phyloP scores from a whole-genome alignment of 768 basidiomycete species.

The Vararia minispora region DNA sequence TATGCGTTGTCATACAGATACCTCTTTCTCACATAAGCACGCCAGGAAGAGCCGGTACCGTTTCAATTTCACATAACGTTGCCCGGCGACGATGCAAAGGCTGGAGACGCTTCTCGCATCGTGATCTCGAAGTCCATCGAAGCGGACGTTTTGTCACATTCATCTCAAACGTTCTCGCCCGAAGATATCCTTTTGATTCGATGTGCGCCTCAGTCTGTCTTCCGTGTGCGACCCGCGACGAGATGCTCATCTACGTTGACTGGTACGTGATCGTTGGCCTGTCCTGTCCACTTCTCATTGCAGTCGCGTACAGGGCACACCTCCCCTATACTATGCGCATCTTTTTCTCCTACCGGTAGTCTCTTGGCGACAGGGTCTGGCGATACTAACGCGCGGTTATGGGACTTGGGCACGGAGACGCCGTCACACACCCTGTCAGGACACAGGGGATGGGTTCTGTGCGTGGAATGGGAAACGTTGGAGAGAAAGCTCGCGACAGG shows the following conservation, averaged over 20 bases:
- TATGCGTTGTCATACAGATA: slow-evolving; percentile 2
- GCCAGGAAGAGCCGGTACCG: slow-evolving; percentile 78
- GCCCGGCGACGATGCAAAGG: slow-evolving; percentile 42
- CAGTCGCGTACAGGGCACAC: slow-evolving; percentile 53
- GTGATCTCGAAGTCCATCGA: slow-evolving; percentile 80
- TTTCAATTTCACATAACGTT: slow-evolving; percentile 83
- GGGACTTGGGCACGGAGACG: slow-evolving; percentile 90
- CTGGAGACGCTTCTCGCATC: slow-evolving; percentile 51
- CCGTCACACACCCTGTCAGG: slow-evolving; percentile 82
- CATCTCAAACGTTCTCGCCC: slow-evolving; percentile 59
- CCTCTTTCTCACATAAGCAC: slow-evolving; percentile 8
- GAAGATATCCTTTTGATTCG: slow-evolving; percentile 85
- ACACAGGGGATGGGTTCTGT: slow-evolving; percentile 94
- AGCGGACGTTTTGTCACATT: slow-evolving; percentile 64
- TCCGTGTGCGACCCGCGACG: slow-evolving; percentile 87
- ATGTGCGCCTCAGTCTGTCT: slow-evolving; percentile 94
- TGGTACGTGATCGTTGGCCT: slow-evolving; percentile 32
- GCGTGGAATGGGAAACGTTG: slow-evolving; percentile 94
- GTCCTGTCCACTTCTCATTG: slow-evolving; percentile 4
- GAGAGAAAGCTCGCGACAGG: slow-evolving; percentile 88
- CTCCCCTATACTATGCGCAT: slow-evolving; percentile 88
- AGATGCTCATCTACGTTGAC: slow-evolving; percentile 88
- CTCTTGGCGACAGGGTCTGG: slow-evolving; percentile 92
- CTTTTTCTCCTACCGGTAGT: slow-evolving; percentile 89
- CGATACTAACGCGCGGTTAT: slow-evolving; percentile 84